Evolutionary conservation across 2,329 filamentous ascomycete species (phyloP).

Genomic region (Monascus ruber): DNA sequence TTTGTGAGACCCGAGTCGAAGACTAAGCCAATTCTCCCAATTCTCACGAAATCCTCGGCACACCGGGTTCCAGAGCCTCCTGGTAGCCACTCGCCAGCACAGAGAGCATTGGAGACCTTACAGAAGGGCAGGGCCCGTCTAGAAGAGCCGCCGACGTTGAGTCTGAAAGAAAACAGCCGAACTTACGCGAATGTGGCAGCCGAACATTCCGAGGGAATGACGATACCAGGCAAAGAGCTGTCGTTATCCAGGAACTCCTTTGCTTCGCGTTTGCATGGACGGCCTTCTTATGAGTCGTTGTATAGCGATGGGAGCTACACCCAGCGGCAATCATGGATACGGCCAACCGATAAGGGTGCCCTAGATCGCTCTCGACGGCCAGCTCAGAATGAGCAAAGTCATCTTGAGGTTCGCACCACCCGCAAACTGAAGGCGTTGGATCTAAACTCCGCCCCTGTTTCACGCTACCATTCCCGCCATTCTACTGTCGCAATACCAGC

Average conservation of each 20-base stretch:
- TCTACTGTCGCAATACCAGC: conserved; percentile 6
- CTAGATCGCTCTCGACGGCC: too few species aligned
- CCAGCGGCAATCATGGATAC: background rate
- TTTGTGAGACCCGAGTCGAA: background rate
- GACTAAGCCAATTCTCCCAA: conserved; percentile 19
- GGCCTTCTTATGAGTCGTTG: conserved; percentile 21
- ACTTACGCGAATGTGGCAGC: conserved; percentile 25
- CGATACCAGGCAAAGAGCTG: conserved; percentile 7
- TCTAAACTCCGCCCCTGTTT: conserved; percentile 14
- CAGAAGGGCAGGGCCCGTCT: conserved; percentile 25
- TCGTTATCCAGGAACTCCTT: conserved; percentile 5
- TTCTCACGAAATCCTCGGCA: conserved; percentile 3
- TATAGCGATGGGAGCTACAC: conserved; percentile 4
- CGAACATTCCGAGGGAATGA: conserved; percentile 9
- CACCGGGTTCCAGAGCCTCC: conserved; percentile 9
- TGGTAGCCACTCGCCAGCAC: conserved; percentile 22
- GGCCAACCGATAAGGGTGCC: too few species aligned
- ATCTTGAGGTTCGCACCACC: conserved; percentile 6
- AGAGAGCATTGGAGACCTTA: conserved; percentile 27
- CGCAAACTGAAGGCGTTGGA: conserved; percentile 11
- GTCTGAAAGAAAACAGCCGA: conserved; percentile 1
- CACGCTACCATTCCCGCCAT: conserved; percentile 14
- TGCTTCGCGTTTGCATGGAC: conserved; percentile 12
- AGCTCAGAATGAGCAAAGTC: conserved; percentile 21
- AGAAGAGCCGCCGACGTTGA: conserved; percentile 7